A percentile compares a stretch with the other conserved stretches of the same genome.
phyloP scores from a whole-genome alignment of 2,329 filamentous ascomycete species.

The Xylariaceae sp. region DNA sequence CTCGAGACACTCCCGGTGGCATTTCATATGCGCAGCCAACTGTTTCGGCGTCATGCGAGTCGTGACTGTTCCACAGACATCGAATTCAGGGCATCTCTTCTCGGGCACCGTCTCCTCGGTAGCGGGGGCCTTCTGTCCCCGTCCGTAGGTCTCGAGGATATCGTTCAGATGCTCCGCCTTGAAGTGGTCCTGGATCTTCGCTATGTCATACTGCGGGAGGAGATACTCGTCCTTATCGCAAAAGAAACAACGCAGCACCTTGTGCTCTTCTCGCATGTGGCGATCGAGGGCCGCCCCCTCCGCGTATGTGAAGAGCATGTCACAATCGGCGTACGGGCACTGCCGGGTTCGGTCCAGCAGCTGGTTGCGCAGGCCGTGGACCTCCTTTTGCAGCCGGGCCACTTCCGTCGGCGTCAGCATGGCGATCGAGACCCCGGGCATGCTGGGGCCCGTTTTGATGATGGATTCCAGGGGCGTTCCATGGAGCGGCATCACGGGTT shows the following conservation, averaged over 20 bases:
- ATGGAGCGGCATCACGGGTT: slow-evolving; percentile 35
- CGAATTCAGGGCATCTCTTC: slow-evolving; percentile 1
- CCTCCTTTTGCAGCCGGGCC: slow-evolving; percentile 33
- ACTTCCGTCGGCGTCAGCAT: slow-evolving; percentile 40
- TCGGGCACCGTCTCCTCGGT: neutral
- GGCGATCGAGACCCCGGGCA: slow-evolving; percentile 36
- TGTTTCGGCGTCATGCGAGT: slow-evolving; percentile 6
- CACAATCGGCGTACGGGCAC: slow-evolving; percentile 39
- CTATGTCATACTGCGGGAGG: slow-evolving; percentile 28
- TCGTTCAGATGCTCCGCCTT: slow-evolving; percentile 19
- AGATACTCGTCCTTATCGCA: slow-evolving; percentile 29
- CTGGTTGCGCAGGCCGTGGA: slow-evolving; percentile 33
- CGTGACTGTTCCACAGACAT: slow-evolving; percentile 3
- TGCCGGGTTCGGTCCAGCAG: slow-evolving; percentile 32
- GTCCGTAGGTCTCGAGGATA: slow-evolving; percentile 14
- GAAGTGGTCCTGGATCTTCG: slow-evolving; percentile 24
- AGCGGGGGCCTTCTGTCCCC: neutral
- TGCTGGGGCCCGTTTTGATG: slow-evolving; percentile 31
- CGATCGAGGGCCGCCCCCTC: slow-evolving; percentile 30
- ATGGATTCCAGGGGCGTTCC: slow-evolving; percentile 35
- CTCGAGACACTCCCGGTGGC: neutral
- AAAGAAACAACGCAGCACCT: slow-evolving; percentile 26
- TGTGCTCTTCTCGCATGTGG: slow-evolving; percentile 36
- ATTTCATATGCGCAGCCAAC: neutral
- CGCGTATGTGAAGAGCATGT: slow-evolving; percentile 30